These are phyloP conservation scores for Blastocystis sp. DNA, from an alignment of 352 stramenopile genomes.

Conservation along the genomic window DNA sequence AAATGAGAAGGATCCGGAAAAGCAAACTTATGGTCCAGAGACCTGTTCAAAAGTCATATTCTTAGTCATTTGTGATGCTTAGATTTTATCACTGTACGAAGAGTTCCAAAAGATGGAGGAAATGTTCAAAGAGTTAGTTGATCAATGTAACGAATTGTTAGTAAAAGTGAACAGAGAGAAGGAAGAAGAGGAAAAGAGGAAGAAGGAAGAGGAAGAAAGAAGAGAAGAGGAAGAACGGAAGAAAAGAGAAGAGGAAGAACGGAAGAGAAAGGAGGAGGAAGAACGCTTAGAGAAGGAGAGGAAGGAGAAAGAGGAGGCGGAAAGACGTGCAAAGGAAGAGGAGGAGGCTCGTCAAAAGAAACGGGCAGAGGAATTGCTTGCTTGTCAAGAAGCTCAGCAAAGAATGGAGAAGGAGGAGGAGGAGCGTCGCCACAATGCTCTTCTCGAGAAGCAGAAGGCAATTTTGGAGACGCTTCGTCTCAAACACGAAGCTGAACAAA, in stretches of 20 bases:
- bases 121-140: background rate
- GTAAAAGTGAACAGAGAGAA: background rate
- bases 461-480: background rate
- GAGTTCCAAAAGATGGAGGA: background rate
- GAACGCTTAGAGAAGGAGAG: background rate
- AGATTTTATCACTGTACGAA: slow-evolving; percentile 11
- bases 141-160: background rate
- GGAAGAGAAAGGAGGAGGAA: background rate
- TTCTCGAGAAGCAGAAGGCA: background rate
- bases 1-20: background rate
- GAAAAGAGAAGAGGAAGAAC: slow-evolving; percentile 18
- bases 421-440: background rate
- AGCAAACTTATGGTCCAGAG: slow-evolving; percentile 44
- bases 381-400: background rate
- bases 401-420: slow-evolving; percentile 21
- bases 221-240: background rate
- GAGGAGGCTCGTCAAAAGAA: background rate
- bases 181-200: background rate
- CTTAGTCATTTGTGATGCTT: background rate
- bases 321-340: background rate
- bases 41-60: background rate
- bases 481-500: background rate
- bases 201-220: background rate
- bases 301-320: background rate
- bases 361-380: background rate